These are phyloP conservation scores for Blastomyces percursus DNA, from an alignment of 2,329 filamentous ascomycete species.

Conservation along the genomic window DNA sequence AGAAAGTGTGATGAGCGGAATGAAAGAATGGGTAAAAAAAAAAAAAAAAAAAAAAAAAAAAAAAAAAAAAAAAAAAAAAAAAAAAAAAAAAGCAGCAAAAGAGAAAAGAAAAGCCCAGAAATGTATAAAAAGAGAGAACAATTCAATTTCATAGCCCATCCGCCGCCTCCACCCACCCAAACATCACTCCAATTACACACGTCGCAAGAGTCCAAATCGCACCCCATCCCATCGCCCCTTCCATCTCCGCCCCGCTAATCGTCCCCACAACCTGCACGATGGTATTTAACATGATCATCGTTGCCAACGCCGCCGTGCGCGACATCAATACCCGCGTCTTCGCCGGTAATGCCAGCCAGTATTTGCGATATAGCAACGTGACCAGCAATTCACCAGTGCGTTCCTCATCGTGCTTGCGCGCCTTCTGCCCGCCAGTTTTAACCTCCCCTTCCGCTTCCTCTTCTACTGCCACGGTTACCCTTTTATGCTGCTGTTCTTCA, in stretches of 20 bases:
- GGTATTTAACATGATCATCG: constrained; percentile 41
- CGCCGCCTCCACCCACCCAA: constrained; percentile 32
- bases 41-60: background rate
- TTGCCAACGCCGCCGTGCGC: constrained; percentile 46
- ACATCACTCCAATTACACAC: constrained; percentile 22
- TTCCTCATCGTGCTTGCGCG: constrained; percentile 27
- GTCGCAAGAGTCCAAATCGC: constrained; percentile 57
- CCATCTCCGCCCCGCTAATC: constrained; percentile 56
- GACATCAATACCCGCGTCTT: constrained; percentile 53
- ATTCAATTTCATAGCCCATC: background rate
- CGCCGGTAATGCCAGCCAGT: constrained; percentile 51
- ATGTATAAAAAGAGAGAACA: background rate
- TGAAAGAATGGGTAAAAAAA: no score
- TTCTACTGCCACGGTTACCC: constrained; percentile 12
- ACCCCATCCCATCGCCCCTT: constrained; percentile 63
- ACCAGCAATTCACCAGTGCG: constrained; percentile 58
- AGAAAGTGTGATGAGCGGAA: no score
- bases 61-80: no score
- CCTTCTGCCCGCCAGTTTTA: background rate
- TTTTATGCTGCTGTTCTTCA: constrained; percentile 6
- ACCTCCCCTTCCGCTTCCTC: constrained; percentile 13
- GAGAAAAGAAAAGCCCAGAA: background rate
- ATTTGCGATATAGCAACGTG: constrained; percentile 49
- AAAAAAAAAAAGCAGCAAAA: background rate
- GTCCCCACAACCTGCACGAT: constrained; percentile 56